Base-by-base conservation (phyloP, 345 rosid species). In the Hibiscus tridactylites region DNA sequence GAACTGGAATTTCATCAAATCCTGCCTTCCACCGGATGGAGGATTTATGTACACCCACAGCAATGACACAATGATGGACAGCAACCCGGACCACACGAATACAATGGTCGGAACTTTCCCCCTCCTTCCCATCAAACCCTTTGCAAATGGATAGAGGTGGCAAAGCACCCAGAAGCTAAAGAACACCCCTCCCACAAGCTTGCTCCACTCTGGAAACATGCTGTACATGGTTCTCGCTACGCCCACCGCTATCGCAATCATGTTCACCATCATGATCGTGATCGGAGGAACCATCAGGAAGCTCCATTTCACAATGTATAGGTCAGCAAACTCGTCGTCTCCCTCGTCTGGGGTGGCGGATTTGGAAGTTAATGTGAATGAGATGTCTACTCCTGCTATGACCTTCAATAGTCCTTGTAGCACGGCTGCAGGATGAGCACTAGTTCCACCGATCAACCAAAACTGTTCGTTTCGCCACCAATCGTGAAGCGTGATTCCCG, bases 391-490 rank as follows among this genome's bases (percentile, higher is more conserved):
- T 66, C 91, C 91, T 5, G 93, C 93, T 47, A 88, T 82, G 1
- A 88, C 93, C 81, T 90, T 87, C 13, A 88, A 65, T 1, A 88
- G 77, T 16, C 93, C 93, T 74, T 88, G 93, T 54, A 88, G 47
- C 6, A 90, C 93, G 0, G 96, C 93, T 65, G 93, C 96, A 6
- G 88, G 87, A 52, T 88, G 96, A 2, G 96, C 96, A 65, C 96
- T 88, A 15, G 91, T 90, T 4, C 91, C 96, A 4, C 96, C 93
- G 0, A 90, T 90, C 9, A 90, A 62, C 93, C 93, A 88, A 42
- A 88, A 88, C 81, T 88, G 96, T 33, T 90, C 93, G 26, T 90
- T 88, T 71, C 91, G 68, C 90, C 96, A 88, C 93, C 96, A 90
- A 5, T 90, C 93, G 19, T 90, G 89, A 13, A 90, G 87, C 0